These are phyloP conservation scores for Tulasnella calospora DNA, from an alignment of 768 basidiomycete species.

Conservation along the genomic window DNA sequence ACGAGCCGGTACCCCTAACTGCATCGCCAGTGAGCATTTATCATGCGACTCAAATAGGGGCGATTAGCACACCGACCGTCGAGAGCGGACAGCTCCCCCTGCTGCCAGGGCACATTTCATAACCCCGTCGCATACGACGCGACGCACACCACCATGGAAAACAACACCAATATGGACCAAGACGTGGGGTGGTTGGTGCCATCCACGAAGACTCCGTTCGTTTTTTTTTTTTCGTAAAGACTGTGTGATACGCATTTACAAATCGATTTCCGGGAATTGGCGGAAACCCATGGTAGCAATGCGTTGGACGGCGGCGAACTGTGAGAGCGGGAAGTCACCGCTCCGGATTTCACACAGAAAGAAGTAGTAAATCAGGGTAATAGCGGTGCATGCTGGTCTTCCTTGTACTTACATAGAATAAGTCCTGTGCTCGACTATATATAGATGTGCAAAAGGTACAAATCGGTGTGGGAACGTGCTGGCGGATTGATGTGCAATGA, in stretches of 20 bases:
- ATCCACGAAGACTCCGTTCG: slow-evolving; percentile 55
- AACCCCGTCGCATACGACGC: slow-evolving; percentile 75
- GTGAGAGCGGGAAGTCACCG: too few relatives aligned
- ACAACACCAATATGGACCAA: slow-evolving; percentile 65
- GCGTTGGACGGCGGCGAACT: too few relatives aligned
- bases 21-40: background rate
- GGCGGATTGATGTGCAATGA: too few relatives aligned
- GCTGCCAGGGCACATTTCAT: slow-evolving; percentile 82
- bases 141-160: slow-evolving; percentile 79
- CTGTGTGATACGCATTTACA: slow-evolving; percentile 35
- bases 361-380: too few relatives aligned
- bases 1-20: slow-evolving; percentile 75
- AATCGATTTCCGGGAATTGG: background rate
- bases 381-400: too few relatives aligned
- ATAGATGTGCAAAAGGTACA: too few relatives aligned
- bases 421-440: too few relatives aligned
- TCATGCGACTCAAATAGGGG: background rate
- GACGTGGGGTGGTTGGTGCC: slow-evolving; percentile 53
- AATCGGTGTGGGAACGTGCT: too few relatives aligned
- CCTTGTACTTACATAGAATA: too few relatives aligned
- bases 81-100: slow-evolving; percentile 75
- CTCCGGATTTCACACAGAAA: too few relatives aligned
- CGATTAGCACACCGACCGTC: slow-evolving; percentile 47
- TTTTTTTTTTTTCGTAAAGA: slow-evolving; percentile 50
- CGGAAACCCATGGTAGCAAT: too few relatives aligned